Base-by-base conservation (phyloP, 352 stramenopile genomes). In the Phytophthora pistaciae region DNA sequence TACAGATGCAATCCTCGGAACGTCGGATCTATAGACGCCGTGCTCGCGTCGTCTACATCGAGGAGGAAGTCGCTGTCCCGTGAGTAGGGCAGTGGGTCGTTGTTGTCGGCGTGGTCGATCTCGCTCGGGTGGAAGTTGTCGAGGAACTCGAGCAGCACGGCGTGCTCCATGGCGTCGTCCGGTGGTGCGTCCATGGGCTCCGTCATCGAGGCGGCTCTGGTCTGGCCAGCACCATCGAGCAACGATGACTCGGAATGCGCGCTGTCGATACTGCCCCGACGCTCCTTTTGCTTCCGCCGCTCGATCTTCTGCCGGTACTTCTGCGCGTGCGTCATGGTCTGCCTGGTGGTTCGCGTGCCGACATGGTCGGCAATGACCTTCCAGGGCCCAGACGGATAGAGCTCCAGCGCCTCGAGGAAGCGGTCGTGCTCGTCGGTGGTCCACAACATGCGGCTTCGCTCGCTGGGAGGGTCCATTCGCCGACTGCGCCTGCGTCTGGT, bases 231-330 rank as follows among this genome's bases (percentile, higher is more conserved):
- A 14, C 29, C 20, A 14, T 56, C 54, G 10, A 57, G 54, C 18
- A 56, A 65, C n/a, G 55, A 65, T 21, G 56, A 48, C n/a, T 64
- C 56, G 13, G 33, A 62, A 16, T 21, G 33, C 2, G 56, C 33
- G 56, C 56, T 62, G 36, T 56, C 52, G 33, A 56, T 48, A 33
- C 61, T 70, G 6, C 40, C 48, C 36, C 60, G 11, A 3, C 61
- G 56, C 27, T 66, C 53, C 49, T 68, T 49, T 44, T 42, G 33
- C 48, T 64, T 49, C 16, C 46, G 44, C 3, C 58, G 53, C 52
- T 76, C 69, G 27, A 82, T 82, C 25, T 67, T 70, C 66, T 84
- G 59, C 2, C 74, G 64, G 55, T 84, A 82, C 48, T 82, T 82
- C 38, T 84, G 77, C 10, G 77, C 74, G 33, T 84, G 77, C 0